Evolutionary conservation across 1,284 basidiomycete genomes (phyloP).

Genomic region (Ustilago xerochloae): DNA sequence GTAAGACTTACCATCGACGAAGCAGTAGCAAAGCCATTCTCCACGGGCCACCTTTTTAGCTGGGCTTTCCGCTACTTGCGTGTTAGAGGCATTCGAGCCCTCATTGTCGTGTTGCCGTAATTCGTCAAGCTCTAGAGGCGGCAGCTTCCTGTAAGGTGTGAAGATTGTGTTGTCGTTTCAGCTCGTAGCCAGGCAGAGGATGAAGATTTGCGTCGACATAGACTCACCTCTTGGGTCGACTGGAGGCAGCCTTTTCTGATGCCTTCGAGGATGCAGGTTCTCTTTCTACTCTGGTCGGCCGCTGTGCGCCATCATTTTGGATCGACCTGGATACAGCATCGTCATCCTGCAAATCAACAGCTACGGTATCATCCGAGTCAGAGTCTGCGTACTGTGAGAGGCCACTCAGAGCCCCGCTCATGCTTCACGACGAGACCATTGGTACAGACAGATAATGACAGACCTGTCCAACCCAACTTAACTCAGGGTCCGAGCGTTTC

Average conservation of each 20-base stretch:
- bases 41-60: conserved; percentile 15
- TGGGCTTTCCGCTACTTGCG: background rate
- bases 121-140: conserved; percentile 16
- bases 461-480: background rate
- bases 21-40: conserved; percentile 55
- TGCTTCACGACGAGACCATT: background rate
- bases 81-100: background rate
- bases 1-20: conserved; percentile 35
- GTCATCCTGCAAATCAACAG: background rate
- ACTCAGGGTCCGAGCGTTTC: conserved; percentile 6
- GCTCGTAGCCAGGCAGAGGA: too few species aligned
- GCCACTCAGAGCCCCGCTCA: conserved; percentile 22
- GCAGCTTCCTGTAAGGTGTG: conserved; percentile 35
- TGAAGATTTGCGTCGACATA: too few species aligned
- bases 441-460: background rate
- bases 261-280: too few species aligned
- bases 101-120: background rate
- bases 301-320: background rate
- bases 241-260: too few species aligned
- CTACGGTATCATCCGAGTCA: conserved; percentile 1
- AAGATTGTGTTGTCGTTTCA: too few species aligned
- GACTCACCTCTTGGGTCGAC: too few species aligned
- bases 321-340: background rate
- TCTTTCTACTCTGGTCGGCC: too few species aligned
- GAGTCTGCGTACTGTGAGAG: conserved; percentile 30